Percentiles rank a stretch among this genome's conserved stretches.
These are phyloP conservation scores for Epithemia pelagica DNA, from an alignment of 108 stramenopile species.

Conservation along the genomic window DNA sequence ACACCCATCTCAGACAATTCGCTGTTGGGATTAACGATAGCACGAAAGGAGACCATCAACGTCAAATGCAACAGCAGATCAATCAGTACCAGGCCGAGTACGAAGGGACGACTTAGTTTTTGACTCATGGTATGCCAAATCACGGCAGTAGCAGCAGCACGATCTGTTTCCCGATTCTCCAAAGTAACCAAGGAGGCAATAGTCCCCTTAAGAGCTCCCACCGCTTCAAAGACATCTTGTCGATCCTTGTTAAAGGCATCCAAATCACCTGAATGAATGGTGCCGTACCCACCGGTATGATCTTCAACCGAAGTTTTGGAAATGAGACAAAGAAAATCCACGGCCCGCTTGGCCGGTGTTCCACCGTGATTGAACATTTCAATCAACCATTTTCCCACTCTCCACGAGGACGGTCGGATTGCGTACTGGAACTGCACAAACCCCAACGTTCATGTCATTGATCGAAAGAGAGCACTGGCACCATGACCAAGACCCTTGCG, in stretches of 20 bases:
- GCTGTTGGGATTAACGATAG: background rate
- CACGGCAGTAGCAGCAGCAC: slow-evolving; percentile 17
- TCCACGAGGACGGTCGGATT: too few relatives aligned
- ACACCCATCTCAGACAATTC: background rate
- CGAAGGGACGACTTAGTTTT: slow-evolving; percentile 16
- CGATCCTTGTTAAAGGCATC: slow-evolving; percentile 8
- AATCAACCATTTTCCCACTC: slow-evolving; percentile 27
- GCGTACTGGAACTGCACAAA: too few relatives aligned
- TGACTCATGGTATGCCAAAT: slow-evolving; percentile 22
- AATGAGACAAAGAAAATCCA: slow-evolving; percentile 16
- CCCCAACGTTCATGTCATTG: too few relatives aligned
- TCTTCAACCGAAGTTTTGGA: slow-evolving; percentile 7
- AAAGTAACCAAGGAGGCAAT: slow-evolving; percentile 21
- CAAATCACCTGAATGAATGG: slow-evolving; percentile 8
- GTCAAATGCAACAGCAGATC: slow-evolving; percentile 22
- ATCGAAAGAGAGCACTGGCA: too few relatives aligned
- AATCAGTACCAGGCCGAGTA: slow-evolving; percentile 16
- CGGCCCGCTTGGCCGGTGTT: slow-evolving; percentile 9
- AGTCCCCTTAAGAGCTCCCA: slow-evolving; percentile 13
- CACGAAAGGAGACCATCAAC: slow-evolving; percentile 7
- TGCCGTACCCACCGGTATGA: slow-evolving; percentile 14
- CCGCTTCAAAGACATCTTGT: slow-evolving; percentile 6
- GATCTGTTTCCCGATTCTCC: slow-evolving; percentile 10
- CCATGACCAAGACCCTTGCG: too few relatives aligned
- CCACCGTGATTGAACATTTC: slow-evolving; percentile 21